A percentile compares a stretch with the other conserved stretches of the same genome.
Conservation (phyloP, 805 yeast species). For the Yarrowia hollandica region DNA sequence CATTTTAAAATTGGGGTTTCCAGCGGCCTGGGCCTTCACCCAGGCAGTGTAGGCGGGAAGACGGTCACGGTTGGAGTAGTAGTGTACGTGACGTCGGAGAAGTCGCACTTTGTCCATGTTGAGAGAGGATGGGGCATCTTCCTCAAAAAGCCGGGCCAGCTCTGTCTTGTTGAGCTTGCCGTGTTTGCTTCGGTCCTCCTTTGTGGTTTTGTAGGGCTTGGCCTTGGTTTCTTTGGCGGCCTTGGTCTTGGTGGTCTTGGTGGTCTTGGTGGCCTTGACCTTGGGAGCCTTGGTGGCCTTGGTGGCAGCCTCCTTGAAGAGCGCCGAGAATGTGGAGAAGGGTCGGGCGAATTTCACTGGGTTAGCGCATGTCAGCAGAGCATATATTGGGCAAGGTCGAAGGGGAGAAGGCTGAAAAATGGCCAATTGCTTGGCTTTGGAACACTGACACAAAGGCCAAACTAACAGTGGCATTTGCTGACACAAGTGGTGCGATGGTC, state of each 20-base stretch:
- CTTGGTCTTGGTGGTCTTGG: neutral
- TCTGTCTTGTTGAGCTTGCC: constrained; percentile 15
- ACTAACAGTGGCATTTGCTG: no score
- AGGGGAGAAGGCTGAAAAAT: no score
- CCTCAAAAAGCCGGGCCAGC: neutral
- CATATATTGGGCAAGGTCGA: neutral
- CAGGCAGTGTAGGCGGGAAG: neutral
- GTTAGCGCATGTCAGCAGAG: neutral
- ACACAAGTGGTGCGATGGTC: no score
- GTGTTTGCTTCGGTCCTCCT: neutral
- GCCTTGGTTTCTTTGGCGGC: neutral
- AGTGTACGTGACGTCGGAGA: neutral
- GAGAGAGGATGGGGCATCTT: neutral
- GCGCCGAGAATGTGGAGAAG: constrained; percentile 8
- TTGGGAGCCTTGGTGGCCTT: neutral
- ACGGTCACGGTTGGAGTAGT: neutral
- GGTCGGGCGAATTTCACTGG: constrained; percentile 20
- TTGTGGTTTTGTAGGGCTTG: neutral
- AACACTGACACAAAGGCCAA: no score
- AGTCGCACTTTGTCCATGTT: neutral
- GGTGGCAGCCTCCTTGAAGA: constrained; percentile 22
- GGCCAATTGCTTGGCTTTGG: no score
- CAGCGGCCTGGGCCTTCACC: neutral
- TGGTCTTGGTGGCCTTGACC: neutral
- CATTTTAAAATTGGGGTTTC: neutral